phyloP scores from a whole-genome alignment of 441 rosid genomes.

The Euphorbia schlechtendalii region DNA sequence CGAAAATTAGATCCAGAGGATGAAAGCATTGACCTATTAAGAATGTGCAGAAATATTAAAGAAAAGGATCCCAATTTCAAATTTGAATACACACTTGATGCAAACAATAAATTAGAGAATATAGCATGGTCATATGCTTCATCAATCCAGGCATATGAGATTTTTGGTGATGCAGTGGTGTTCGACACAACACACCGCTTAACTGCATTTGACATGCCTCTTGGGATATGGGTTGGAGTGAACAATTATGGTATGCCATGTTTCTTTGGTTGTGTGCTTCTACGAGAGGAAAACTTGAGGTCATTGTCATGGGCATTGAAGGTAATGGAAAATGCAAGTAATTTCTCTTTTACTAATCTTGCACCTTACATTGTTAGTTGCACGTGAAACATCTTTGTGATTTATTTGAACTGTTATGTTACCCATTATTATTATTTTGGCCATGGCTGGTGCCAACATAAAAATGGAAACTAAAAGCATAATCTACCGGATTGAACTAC shows the following conservation, averaged over 20 bases:
- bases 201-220: conserved; percentile 88
- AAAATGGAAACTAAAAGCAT: conserved; percentile 9
- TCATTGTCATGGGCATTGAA: conserved; percentile 91
- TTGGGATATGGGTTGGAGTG: conserved; percentile 92
- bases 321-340: conserved; percentile 39
- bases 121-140: conserved; percentile 97
- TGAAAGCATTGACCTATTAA: conserved; percentile 75
- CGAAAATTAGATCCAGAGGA: conserved; percentile 81
- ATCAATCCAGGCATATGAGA: conserved; percentile 73
- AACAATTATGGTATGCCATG: conserved; percentile 96
- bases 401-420: conserved; percentile 9
- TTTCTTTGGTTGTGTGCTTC: conserved; percentile 86
- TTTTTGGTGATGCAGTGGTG: conserved; percentile 92
- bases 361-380: background rate
- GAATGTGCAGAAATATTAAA: conserved; percentile 86
- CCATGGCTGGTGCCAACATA: background rate
- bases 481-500: conserved; percentile 7
- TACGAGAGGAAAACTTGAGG: conserved; percentile 72
- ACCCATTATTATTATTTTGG: conserved; percentile 2
- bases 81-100: conserved; percentile 67
- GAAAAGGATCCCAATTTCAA: conserved; percentile 88
- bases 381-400: background rate
- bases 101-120: conserved; percentile 65
- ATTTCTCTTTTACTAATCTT: conserved; percentile 3
- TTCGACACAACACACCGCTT: conserved; percentile 92